These are phyloP conservation scores for Beauveria sp. DNA, from an alignment of 2,329 filamentous ascomycete genomes.

Conservation along the genomic window DNA sequence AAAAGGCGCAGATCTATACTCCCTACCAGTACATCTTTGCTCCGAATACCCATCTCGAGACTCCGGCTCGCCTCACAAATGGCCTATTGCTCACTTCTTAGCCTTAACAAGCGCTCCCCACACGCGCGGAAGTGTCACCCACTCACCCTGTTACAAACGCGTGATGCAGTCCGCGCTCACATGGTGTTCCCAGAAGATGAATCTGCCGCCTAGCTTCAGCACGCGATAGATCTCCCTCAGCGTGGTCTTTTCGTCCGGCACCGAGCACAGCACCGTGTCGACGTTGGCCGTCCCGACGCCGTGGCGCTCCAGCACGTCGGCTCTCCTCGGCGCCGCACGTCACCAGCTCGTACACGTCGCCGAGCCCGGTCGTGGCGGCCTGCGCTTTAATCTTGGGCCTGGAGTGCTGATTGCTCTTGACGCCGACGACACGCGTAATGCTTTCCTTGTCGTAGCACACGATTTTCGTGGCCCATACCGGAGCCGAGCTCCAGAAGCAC, in stretches of 20 bases:
- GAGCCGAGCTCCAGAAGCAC: conserved; percentile 37
- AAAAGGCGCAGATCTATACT: not conserved
- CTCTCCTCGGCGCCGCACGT: not conserved
- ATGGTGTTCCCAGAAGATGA: conserved; percentile 40
- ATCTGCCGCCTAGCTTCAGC: conserved; percentile 36
- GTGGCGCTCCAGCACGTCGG: conserved; percentile 23
- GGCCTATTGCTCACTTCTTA: not conserved
- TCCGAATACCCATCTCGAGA: not conserved
- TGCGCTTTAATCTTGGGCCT: conserved; percentile 23
- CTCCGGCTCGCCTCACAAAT: not conserved
- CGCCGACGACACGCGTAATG: conserved; percentile 29
- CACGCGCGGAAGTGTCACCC: conserved; percentile 22
- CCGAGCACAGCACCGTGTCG: conserved; percentile 35
- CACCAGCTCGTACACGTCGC: no score
- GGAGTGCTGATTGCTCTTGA: conserved; percentile 34
- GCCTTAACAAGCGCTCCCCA: conserved; percentile 23
- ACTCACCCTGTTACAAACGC: conserved; percentile 22
- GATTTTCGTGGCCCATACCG: conserved; percentile 35
- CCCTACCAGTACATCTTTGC: not conserved
- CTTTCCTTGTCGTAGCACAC: conserved; percentile 25
- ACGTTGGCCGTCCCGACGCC: conserved; percentile 29
- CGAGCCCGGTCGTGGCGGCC: no score
- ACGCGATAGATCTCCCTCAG: conserved; percentile 30
- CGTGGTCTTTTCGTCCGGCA: conserved; percentile 21
- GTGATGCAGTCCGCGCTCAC: conserved; percentile 22